A percentile compares a stretch with the other conserved stretches of the same genome.
Conservation (phyloP, 179 eudicot species). For the Nepenthes alata region DNA sequence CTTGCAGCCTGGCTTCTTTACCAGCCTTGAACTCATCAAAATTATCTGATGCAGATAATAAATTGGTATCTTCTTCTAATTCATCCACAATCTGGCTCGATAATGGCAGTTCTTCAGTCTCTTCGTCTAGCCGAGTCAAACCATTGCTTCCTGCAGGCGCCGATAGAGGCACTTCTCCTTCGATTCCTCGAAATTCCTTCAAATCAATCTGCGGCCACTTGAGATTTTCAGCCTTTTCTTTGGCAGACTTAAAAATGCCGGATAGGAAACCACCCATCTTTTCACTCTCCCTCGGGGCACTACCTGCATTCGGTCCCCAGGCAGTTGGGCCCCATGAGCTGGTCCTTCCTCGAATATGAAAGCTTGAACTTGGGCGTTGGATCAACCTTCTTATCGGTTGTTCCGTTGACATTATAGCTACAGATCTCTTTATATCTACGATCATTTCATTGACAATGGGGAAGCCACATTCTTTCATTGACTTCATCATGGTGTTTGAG, state of each 20-base stretch:
- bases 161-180: slow-evolving; percentile 10
- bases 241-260: slow-evolving; percentile 46
- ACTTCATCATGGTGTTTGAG: slow-evolving; percentile 48
- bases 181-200: slow-evolving; percentile 5
- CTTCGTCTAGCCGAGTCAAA: slow-evolving; percentile 14
- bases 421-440: slow-evolving; percentile 43
- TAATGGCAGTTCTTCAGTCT: slow-evolving; percentile 34
- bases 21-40: slow-evolving; percentile 64
- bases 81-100: slow-evolving; percentile 33
- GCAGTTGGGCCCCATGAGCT: slow-evolving; percentile 48
- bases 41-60: slow-evolving; percentile 23
- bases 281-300: slow-evolving; percentile 25
- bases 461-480: slow-evolving; percentile 76
- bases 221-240: slow-evolving; percentile 30
- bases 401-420: slow-evolving; percentile 46
- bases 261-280: slow-evolving; percentile 38
- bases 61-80: slow-evolving; percentile 13
- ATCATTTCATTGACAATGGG: slow-evolving; percentile 68
- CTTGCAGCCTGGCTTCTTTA: slow-evolving; percentile 66
- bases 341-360: slow-evolving; percentile 32
- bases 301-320: slow-evolving; percentile 29
- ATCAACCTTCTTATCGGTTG: slow-evolving; percentile 47
- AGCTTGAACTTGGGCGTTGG: slow-evolving; percentile 27
- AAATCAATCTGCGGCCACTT: slow-evolving; percentile 22
- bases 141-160: slow-evolving; percentile 9